Conservation (phyloP, 768 basidiomycete species). For the Hemileccinum impolitum region DNA sequence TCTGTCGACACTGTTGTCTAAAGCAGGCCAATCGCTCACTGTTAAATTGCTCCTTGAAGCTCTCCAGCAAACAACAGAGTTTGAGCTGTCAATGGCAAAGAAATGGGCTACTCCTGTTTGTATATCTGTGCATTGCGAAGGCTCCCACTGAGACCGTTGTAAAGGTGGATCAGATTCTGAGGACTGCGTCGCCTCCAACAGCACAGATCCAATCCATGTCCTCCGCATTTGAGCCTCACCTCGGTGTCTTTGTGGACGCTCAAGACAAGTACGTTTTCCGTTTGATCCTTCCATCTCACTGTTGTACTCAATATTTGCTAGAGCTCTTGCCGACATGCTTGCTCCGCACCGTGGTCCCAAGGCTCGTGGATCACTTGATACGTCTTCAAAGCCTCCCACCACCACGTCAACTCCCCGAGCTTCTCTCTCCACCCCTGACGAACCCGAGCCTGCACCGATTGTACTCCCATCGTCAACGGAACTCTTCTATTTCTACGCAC, state of each 20-base stretch:
- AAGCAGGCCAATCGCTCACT: constrained; percentile 66
- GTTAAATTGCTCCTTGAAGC: constrained; percentile 83
- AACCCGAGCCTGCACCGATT: constrained; percentile 47
- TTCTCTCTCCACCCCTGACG: constrained; percentile 40
- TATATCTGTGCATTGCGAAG: constrained; percentile 8
- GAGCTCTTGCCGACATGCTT: constrained; percentile 89
- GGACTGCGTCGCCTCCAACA: constrained; percentile 47
- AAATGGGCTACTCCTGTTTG: constrained; percentile 77
- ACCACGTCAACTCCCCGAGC: constrained; percentile 32
- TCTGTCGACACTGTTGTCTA: constrained; percentile 74
- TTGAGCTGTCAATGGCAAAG: constrained; percentile 76
- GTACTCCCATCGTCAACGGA: constrained; percentile 94
- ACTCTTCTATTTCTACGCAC: constrained; percentile 95
- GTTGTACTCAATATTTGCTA: constrained; percentile 27
- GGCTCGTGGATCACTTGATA: constrained; percentile 67
- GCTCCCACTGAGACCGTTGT: not conserved
- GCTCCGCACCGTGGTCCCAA: constrained; percentile 67
- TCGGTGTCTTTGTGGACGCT: constrained; percentile 91
- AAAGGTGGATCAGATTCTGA: constrained; percentile 66
- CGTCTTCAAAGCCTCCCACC: constrained; percentile 27
- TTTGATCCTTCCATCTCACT: not conserved
- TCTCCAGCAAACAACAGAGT: constrained; percentile 82
- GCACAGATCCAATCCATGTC: constrained; percentile 67
- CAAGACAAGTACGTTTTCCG: constrained; percentile 79
- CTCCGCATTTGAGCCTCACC: constrained; percentile 88